A percentile compares a stretch with the other conserved stretches of the same genome.
Conservation (phyloP, 1,284 basidiomycete species). For the Rhodotorula sp. region DNA sequence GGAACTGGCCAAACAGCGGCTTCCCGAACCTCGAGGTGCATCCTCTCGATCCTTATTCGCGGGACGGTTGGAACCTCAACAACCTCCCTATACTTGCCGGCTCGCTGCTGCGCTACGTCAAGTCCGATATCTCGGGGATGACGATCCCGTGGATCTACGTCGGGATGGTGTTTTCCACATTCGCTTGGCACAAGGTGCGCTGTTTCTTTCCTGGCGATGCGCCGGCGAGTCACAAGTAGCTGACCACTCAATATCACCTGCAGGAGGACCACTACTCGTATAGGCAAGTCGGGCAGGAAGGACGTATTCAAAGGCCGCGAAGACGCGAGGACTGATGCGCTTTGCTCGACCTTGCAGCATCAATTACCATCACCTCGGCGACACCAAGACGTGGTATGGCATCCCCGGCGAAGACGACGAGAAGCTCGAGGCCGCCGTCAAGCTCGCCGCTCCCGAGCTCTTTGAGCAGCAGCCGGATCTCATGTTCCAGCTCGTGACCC, state of each 20-base stretch:
- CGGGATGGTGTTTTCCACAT: slow-evolving; percentile 98
- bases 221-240: not conserved
- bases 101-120: slow-evolving; percentile 68
- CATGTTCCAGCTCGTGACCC: slow-evolving; percentile 93
- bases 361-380: slow-evolving; percentile 76
- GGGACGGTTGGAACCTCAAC: slow-evolving; percentile 96
- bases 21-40: slow-evolving; percentile 93
- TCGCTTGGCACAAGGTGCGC: slow-evolving; percentile 90
- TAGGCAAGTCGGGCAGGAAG: slow-evolving; percentile 47
- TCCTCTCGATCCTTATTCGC: slow-evolving; percentile 79
- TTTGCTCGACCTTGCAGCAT: slow-evolving; percentile 65
- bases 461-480: slow-evolving; percentile 97
- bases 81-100: slow-evolving; percentile 61
- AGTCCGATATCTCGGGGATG: slow-evolving; percentile 99
- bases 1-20: slow-evolving; percentile 60
- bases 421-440: slow-evolving; percentile 94
- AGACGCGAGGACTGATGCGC: not conserved
- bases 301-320: too few species aligned
- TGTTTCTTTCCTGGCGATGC: too few species aligned
- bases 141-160: slow-evolving; percentile 99
- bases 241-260: not conserved
- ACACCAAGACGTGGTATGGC: slow-evolving; percentile 99
- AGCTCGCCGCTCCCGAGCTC: slow-evolving; percentile 92
- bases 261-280: slow-evolving; percentile 97
- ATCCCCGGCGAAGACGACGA: slow-evolving; percentile 91